Evolutionary conservation across 805 yeast species (phyloP).

Genomic region (Ogataea degrootiae): DNA sequence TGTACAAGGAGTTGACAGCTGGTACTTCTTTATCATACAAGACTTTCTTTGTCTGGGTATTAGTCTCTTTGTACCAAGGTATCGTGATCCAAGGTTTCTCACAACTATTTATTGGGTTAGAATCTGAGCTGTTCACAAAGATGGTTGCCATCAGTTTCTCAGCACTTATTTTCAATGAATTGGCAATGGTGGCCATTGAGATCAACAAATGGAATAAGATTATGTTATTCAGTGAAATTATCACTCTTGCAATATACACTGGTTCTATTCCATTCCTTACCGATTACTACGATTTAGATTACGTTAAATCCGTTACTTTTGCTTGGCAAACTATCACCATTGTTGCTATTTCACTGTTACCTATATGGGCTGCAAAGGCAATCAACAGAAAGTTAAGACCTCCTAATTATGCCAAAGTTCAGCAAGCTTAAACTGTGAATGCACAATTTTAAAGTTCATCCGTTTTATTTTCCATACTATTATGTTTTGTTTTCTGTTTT

Average conservation of each 20-base stretch:
- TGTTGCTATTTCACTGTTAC: slow-evolving; percentile 67
- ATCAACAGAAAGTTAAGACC: slow-evolving; percentile 77
- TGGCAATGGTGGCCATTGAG: slow-evolving; percentile 89
- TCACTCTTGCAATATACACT: slow-evolving; percentile 63
- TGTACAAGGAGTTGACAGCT: slow-evolving; percentile 84
- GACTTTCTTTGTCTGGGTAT: slow-evolving; percentile 89
- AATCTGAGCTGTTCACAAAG: slow-evolving; percentile 46
- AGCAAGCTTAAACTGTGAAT: slow-evolving; percentile 46
- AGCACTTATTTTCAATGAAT: slow-evolving; percentile 75
- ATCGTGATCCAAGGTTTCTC: slow-evolving; percentile 75
- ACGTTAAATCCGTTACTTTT: slow-evolving; percentile 53
- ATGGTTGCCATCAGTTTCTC: slow-evolving; percentile 89
- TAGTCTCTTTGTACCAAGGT: slow-evolving; percentile 90
- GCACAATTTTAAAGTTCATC: background rate
- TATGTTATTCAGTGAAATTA: slow-evolving; percentile 69
- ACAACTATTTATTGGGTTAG: slow-evolving; percentile 68
- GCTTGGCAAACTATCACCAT: slow-evolving; percentile 67
- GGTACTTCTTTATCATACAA: slow-evolving; percentile 83
- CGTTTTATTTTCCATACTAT: background rate
- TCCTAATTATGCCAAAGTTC: slow-evolving; percentile 96
- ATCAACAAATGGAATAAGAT: slow-evolving; percentile 85
- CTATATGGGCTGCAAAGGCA: slow-evolving; percentile 83
- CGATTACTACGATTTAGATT: slow-evolving; percentile 79
- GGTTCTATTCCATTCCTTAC: slow-evolving; percentile 76
- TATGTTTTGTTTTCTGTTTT: too few species aligned